Evolutionary conservation across 2,329 filamentous ascomycete species (phyloP), one percentile per base, ranked within the genome.

Genomic region (Neospermospora avenae): DNA sequence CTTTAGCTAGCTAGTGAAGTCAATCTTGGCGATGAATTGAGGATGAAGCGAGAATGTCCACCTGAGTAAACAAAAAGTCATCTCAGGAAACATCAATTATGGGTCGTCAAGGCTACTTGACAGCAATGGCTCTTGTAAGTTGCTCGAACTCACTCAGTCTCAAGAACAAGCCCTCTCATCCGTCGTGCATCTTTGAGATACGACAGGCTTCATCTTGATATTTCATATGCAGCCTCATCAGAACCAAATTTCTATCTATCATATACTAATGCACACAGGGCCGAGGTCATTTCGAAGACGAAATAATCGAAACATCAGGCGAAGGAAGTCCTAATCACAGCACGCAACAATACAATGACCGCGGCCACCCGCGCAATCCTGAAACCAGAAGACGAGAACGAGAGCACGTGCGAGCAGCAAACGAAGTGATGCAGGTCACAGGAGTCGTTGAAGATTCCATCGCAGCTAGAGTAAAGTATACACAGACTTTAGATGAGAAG

Each of bases 341-440:
- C 11, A 31, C 28, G 5, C 28, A 31, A 53, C 63, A 65, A 58
- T 74, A 73, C 51, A 69, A 73, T 46, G 65, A 68, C 14, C 67
- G 69, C 56, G 72, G 72, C 4, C 69, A 68, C 49, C 71, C 72
- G 5, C 64, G 66, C 44, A 73, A 73, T 51, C 68, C 68, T 3
- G 69, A 72, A 45, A 73, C 69, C 10, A 72, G 65, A 56, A 63
- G 69, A 18, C 62, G 69, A 45, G 69, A 72, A 42, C 65, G 68
- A 51, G 71, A 73, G 16, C 67, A 72, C 25, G 68, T 73, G 24
- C 66, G 71, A 31, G 71, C 72, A 20, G 70, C 71, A 35, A 74
- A 74, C 57, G 72, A 74, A 63, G 72, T 74, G 28, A 71, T 74
- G 70, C 68, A 71, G 54, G 70, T 70, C 28, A 72, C 71, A 11